phyloP scores from a whole-genome alignment of 805 yeast species.

The Wickerhamomyces silvicola region DNA sequence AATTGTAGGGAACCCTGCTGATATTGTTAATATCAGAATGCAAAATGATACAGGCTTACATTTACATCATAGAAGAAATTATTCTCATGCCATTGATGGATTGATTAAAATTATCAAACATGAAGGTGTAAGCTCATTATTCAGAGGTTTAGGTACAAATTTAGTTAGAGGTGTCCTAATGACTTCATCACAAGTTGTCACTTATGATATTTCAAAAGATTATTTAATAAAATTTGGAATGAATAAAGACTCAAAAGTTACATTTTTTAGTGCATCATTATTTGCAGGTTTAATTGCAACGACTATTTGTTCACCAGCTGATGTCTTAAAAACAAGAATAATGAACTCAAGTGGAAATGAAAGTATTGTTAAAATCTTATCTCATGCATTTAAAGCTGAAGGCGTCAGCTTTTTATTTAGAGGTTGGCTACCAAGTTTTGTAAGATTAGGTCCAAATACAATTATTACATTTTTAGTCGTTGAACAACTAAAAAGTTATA shows the following conservation, averaged over 20 bases:
- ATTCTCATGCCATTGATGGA: conserved; percentile 76
- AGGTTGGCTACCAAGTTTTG: conserved; percentile 87
- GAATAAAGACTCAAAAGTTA: conserved; percentile 55
- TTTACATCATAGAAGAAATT: conserved; percentile 57
- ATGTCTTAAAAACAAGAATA: conserved; percentile 81
- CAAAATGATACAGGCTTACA: conserved; percentile 79
- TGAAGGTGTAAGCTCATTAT: conserved; percentile 55
- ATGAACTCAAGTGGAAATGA: conserved; percentile 53
- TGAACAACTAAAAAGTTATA: conserved; percentile 54
- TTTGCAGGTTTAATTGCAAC: conserved; percentile 86
- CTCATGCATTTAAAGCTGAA: conserved; percentile 53
- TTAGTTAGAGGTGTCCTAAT: conserved; percentile 74
- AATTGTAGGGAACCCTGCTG: conserved; percentile 81
- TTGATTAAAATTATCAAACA: conserved; percentile 48
- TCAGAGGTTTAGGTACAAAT: conserved; percentile 75
- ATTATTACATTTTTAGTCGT: conserved; percentile 62
- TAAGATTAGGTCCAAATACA: conserved; percentile 80
- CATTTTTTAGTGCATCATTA: conserved; percentile 75
- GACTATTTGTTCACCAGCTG: conserved; percentile 89
- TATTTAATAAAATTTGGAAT: conserved; percentile 46
- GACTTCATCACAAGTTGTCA: conserved; percentile 89
- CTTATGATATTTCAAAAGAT: conserved; percentile 70
- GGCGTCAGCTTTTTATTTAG: conserved; percentile 79
- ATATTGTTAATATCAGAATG: conserved; percentile 84
- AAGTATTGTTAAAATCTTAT: conserved; percentile 45